Evolutionary conservation across 148 eudicot species (phyloP).

Genomic region (Silene latifolia): DNA sequence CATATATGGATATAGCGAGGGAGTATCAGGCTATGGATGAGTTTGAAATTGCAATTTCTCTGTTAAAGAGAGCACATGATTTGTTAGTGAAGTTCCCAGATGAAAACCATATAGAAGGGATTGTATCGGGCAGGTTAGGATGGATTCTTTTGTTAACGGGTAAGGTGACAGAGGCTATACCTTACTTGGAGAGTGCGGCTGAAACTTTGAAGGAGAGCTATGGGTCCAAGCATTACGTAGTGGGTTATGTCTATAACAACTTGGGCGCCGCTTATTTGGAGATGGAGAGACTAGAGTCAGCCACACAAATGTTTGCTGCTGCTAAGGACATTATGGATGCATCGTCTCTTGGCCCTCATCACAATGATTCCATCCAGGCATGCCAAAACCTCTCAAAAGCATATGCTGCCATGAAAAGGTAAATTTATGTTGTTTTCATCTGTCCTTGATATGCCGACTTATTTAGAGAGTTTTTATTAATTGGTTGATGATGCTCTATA

Average conservation of each 20-base stretch:
- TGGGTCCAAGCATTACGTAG: conserved; percentile 80
- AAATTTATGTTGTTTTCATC: conserved; percentile 11
- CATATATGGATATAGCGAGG: conserved; percentile 88
- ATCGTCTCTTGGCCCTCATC: conserved; percentile 72
- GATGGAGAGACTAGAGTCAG: conserved; percentile 85
- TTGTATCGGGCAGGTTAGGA: conserved; percentile 80
- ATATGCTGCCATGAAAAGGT: conserved; percentile 93
- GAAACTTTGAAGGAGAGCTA: conserved; percentile 77
- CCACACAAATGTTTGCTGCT: conserved; percentile 87
- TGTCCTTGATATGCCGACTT: background rate
- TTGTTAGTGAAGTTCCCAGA: conserved; percentile 74
- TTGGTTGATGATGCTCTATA: no score
- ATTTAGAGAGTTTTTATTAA: background rate
- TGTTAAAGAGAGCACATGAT: conserved; percentile 59
- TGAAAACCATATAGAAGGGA: conserved; percentile 80
- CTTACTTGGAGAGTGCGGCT: no score
- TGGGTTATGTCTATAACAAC: conserved; percentile 86
- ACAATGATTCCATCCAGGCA: conserved; percentile 73
- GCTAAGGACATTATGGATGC: conserved; percentile 96
- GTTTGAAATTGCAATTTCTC: conserved; percentile 69
- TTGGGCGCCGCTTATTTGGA: conserved; percentile 95
- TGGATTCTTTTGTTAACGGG: conserved; percentile 80
- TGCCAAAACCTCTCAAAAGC: no score
- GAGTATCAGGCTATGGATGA: conserved; percentile 86
- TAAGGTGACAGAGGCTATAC: no score